phyloP scores from a whole-genome alignment of 1,284 basidiomycete species.

The Heterobasidion parviporum region DNA sequence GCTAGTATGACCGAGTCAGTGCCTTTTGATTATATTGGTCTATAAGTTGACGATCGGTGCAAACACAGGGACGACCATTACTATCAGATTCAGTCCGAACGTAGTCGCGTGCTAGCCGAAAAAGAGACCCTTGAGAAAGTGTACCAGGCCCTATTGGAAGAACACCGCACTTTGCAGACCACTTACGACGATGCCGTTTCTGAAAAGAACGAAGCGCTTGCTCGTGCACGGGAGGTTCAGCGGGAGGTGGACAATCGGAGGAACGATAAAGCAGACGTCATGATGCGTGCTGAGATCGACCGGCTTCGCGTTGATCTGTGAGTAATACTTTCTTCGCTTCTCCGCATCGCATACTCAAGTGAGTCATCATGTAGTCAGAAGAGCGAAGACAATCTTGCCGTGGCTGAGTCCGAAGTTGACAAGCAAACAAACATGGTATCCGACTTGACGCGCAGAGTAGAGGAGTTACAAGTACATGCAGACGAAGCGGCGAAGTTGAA shows the following conservation, averaged over 20 bases:
- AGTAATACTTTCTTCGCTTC: conserved; percentile 24
- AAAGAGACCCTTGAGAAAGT: conserved; percentile 78
- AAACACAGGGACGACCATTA: conserved; percentile 70
- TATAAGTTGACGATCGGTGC: neutral
- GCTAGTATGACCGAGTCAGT: conserved; percentile 71
- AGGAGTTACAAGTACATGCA: conserved; percentile 76
- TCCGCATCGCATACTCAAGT: conserved; percentile 10
- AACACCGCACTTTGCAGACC: conserved; percentile 67
- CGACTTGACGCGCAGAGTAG: conserved; percentile 71
- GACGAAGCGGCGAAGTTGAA: conserved; percentile 76
- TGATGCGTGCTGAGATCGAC: conserved; percentile 74
- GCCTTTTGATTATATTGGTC: neutral
- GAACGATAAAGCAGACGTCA: conserved; percentile 61
- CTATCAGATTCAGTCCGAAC: conserved; percentile 75
- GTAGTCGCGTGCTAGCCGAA: conserved; percentile 64
- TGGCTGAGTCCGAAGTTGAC: conserved; percentile 73
- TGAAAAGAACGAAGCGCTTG: conserved; percentile 64
- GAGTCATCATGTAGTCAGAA: conserved; percentile 59
- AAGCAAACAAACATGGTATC: conserved; percentile 61
- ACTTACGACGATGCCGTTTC: conserved; percentile 59
- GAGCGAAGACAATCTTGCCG: conserved; percentile 80
- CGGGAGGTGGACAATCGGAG: conserved; percentile 48
- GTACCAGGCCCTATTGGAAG: conserved; percentile 68
- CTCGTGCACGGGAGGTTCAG: conserved; percentile 47
- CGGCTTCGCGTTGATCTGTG: conserved; percentile 72